Percentiles rank a stretch among this genome's conserved stretches.
These are phyloP conservation scores for Betula pendula DNA, from an alignment of 306 rosid species.

Conservation along the genomic window DNA sequence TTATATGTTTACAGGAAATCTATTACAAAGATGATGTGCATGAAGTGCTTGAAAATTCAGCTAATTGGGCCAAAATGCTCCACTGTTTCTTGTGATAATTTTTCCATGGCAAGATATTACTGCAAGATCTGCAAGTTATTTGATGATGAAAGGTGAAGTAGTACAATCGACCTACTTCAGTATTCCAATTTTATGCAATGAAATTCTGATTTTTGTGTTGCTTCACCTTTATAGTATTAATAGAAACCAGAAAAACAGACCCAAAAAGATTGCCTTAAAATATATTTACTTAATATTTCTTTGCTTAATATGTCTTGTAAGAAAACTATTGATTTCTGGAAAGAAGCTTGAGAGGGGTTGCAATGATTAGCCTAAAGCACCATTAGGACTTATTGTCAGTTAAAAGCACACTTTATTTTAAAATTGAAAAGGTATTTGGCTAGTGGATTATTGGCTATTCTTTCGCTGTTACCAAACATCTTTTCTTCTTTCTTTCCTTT, in stretches of 20 bases:
- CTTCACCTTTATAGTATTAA: background rate
- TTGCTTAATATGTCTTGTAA: background rate
- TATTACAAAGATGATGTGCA: slow-evolving; percentile 92
- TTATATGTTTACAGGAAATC: slow-evolving; percentile 60
- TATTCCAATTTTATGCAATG: slow-evolving; percentile 5
- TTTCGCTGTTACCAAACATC: background rate
- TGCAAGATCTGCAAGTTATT: slow-evolving; percentile 88
- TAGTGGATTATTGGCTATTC: background rate
- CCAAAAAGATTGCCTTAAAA: no score
- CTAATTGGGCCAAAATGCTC: slow-evolving; percentile 70
- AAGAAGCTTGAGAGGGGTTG: background rate
- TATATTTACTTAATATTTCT: background rate
- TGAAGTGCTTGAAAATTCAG: slow-evolving; percentile 85
- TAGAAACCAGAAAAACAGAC: background rate
- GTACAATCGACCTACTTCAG: slow-evolving; percentile 26
- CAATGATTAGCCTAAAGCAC: background rate
- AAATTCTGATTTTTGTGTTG: slow-evolving; percentile 5
- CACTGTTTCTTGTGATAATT: slow-evolving; percentile 60
- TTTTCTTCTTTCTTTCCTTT: background rate
- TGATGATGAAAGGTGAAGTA: slow-evolving; percentile 74
- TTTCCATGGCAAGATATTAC: slow-evolving; percentile 82
- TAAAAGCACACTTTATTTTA: background rate
- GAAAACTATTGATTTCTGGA: background rate
- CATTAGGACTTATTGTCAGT: background rate
- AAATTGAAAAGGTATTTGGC: background rate